Evolutionary conservation across 495 filamentous ascomycete species (phyloP).

Genomic region (Oidiodendron maius): DNA sequence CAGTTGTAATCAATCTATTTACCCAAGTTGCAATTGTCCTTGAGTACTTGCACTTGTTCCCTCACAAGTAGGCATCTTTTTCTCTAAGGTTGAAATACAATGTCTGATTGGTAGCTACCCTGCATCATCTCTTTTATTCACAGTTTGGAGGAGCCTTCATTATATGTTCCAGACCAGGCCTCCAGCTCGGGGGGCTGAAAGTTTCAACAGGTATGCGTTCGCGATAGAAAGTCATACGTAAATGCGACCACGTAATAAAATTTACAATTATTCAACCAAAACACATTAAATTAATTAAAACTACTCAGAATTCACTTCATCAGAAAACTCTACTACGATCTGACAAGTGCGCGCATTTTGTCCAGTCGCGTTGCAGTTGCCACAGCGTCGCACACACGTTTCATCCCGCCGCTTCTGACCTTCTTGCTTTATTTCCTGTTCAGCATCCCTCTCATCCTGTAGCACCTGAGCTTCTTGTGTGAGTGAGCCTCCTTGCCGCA

Average conservation of each 20-base stretch:
- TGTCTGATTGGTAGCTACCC: no score
- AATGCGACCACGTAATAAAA: not conserved
- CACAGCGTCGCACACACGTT: not conserved
- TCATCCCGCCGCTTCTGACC: not conserved
- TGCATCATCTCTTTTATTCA: no score
- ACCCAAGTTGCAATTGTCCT: no score
- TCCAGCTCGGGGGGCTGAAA: no score
- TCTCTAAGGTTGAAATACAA: no score
- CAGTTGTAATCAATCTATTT: no score
- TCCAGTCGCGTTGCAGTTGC: not conserved
- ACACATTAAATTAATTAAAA: not conserved
- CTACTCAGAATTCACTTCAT: not conserved
- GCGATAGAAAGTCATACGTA: not conserved
- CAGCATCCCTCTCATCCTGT: constrained; percentile 1
- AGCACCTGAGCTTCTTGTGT: constrained; percentile 4
- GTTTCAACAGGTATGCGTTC: no score
- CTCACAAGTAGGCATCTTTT: no score
- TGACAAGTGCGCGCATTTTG: constrained; percentile 10
- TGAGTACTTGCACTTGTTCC: no score
- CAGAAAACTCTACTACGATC: constrained; percentile 1
- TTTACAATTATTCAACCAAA: not conserved
- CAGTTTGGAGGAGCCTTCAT: no score
- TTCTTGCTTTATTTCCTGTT: constrained; percentile 3
- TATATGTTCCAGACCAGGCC: no score
- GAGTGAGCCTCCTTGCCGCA: constrained; percentile 8